Evolutionary conservation across 2,329 filamentous ascomycete genomes (phyloP), one percentile per base, ranked within the genome.

Genomic region (Pseudogymnoascus sp.): DNA sequence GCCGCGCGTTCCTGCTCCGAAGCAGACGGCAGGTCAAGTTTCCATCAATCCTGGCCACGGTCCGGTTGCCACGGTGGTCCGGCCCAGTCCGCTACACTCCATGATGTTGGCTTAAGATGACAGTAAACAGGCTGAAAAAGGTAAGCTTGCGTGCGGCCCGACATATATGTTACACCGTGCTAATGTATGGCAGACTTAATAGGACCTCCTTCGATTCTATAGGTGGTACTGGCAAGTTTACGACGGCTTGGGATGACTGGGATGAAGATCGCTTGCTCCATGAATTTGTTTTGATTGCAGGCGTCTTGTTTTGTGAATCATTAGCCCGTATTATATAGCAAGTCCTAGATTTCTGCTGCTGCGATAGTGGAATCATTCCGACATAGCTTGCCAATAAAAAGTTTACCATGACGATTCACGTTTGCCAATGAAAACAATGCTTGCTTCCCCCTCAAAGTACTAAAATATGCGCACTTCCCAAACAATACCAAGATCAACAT

Each of bases 51-150:
- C 61, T 64, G 65, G 67, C 67, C 71, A 70, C 66, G 72, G 66
- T 61, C 68, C 68, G 63, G 67, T 64, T 65, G 70, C 71, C 63
- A 69, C 70, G 63, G 80, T 80, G 73, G 77, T 77, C 71, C 81
- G 78, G 72, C 83, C 82, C 68, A 86, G 83, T 76, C 83, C 83
- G 76, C 82, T 86, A 77, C 83, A 82, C 76, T 81, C 80, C 76
- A 79, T 84, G 75, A 84, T 81, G 82, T 83, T 77, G 79, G 67
- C 67, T 65, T 66, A 66, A 39, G 57, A 59, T 57, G 55, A 57
- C 23, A 37, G 55, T 57, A 39, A 39, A 35, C 34, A 41, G 37
- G 26, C 34, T 28, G 57, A 55, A 45, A 52, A 39, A 26, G 57
- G 37, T 45, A 55, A n/a, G 35, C 37, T 8, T 30, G n/a, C 21